These are phyloP conservation scores for Yamadazyma ubonensis DNA, from an alignment of 805 yeast species.

Conservation along the genomic window DNA sequence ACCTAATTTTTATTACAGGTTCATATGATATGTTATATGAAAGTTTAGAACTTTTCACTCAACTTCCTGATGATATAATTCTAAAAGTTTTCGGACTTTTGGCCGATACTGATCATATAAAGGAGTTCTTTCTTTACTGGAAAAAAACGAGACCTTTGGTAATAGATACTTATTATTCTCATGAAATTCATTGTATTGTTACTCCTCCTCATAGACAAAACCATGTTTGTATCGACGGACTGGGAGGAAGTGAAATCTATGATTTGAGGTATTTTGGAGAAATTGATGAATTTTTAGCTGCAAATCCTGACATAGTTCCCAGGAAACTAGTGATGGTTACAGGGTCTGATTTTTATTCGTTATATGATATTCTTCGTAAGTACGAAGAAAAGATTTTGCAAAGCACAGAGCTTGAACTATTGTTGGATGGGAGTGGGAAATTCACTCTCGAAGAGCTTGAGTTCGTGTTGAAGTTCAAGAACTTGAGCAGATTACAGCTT, in stretches of 20 bases:
- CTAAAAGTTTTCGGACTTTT: slow-evolving; percentile 18
- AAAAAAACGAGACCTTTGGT: slow-evolving; percentile 22
- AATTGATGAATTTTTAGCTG: slow-evolving; percentile 30
- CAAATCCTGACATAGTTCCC: slow-evolving; percentile 31
- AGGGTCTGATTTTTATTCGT: slow-evolving; percentile 31
- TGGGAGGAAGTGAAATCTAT: slow-evolving; percentile 7
- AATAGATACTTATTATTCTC: slow-evolving; percentile 25
- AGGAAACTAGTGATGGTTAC: slow-evolving; percentile 25
- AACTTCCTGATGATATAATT: slow-evolving; percentile 25
- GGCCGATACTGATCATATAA: slow-evolving; percentile 19
- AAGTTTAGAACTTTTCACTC: neutral
- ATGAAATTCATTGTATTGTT: slow-evolving; percentile 34
- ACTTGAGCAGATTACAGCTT: slow-evolving; percentile 31
- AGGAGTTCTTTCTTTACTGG: slow-evolving; percentile 24
- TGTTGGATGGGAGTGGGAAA: slow-evolving; percentile 27
- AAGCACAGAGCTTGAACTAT: slow-evolving; percentile 23
- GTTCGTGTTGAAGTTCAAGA: slow-evolving; percentile 23
- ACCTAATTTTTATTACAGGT: too few species aligned
- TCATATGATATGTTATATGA: neutral
- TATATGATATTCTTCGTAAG: slow-evolving; percentile 23
- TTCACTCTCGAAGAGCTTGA: slow-evolving; percentile 17
- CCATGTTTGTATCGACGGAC: slow-evolving; percentile 12
- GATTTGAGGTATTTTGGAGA: slow-evolving; percentile 28
- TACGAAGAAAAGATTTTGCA: slow-evolving; percentile 18
- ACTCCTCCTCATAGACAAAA: slow-evolving; percentile 21